phyloP scores from a whole-genome alignment of 768 basidiomycete species.

The Hemileccinum rubropunctum region DNA sequence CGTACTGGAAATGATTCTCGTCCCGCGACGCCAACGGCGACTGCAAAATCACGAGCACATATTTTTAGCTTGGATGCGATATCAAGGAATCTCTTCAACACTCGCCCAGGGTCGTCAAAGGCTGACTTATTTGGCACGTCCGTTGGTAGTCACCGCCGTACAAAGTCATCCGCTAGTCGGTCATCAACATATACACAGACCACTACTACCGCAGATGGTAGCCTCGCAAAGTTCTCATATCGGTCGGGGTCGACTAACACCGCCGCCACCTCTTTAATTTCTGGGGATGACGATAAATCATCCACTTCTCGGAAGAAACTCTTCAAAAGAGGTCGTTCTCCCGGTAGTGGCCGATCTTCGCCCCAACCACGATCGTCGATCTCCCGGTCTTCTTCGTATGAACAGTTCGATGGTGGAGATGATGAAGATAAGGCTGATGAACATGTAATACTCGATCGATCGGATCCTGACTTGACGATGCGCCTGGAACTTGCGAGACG shows the following conservation, averaged over 20 bases:
- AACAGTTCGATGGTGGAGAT: slow-evolving; percentile 36
- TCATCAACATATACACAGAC: slow-evolving; percentile 73
- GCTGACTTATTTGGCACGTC: slow-evolving; percentile 77
- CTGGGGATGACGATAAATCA: slow-evolving; percentile 57
- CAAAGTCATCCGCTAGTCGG: slow-evolving; percentile 66
- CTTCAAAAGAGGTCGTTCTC: slow-evolving; percentile 48
- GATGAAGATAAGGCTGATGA: slow-evolving; percentile 46
- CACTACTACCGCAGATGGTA: slow-evolving; percentile 64
- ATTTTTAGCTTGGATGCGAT: slow-evolving; percentile 89
- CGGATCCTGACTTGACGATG: slow-evolving; percentile 73
- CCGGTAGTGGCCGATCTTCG: slow-evolving; percentile 34
- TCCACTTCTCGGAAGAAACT: slow-evolving; percentile 47
- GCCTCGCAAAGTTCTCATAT: slow-evolving; percentile 68
- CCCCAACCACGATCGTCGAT: slow-evolving; percentile 28
- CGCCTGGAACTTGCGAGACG: slow-evolving; percentile 79
- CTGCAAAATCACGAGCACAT: slow-evolving; percentile 68
- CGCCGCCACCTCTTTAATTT: slow-evolving; percentile 58
- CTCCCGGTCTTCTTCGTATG: slow-evolving; percentile 46
- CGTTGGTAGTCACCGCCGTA: slow-evolving; percentile 58
- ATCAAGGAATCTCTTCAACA: slow-evolving; percentile 82
- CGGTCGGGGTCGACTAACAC: slow-evolving; percentile 67
- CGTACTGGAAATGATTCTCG: slow-evolving; percentile 69
- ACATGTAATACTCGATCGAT: slow-evolving; percentile 50
- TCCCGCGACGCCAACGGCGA: slow-evolving; percentile 84
- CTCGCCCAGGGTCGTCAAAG: slow-evolving; percentile 63